Conservation (phyloP, 306 rosid genomes). For the Prinsepia uniflora region DNA sequence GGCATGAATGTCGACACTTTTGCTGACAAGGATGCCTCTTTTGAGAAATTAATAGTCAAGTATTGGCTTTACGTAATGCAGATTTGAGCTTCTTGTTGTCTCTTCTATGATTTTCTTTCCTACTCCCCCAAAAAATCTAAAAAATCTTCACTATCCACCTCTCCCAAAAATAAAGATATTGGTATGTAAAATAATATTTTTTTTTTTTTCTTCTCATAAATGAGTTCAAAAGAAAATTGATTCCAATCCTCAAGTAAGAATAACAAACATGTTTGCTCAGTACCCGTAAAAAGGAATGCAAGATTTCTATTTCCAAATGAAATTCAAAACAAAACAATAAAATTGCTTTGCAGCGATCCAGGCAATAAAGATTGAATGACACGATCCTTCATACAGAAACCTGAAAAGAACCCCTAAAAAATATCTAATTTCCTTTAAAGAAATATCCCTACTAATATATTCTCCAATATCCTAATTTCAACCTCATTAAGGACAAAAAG, state of each 20-base stretch:
- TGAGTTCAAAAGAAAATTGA: not conserved
- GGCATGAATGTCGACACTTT: not conserved
- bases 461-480: constrained; percentile 6
- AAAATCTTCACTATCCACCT: not conserved
- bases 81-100: not conserved
- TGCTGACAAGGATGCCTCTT: not conserved
- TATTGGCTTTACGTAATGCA: not conserved
- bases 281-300: not conserved
- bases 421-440: not conserved
- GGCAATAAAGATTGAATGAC: too few species aligned
- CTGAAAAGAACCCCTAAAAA: not conserved
- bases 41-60: not conserved
- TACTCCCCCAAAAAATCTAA: not conserved
- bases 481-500: not conserved
- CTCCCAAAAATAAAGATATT: not conserved
- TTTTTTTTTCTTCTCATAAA: not conserved
- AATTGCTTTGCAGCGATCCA: too few species aligned
- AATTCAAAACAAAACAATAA: not conserved
- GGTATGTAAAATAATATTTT: too few species aligned
- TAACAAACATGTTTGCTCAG: not conserved
- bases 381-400: too few species aligned
- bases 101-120: not conserved
- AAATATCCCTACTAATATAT: not conserved
- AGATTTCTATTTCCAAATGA: not conserved
- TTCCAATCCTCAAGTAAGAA: not conserved